phyloP scores from a whole-genome alignment of 768 basidiomycete species.

The Hysterangium stoloniferum region DNA sequence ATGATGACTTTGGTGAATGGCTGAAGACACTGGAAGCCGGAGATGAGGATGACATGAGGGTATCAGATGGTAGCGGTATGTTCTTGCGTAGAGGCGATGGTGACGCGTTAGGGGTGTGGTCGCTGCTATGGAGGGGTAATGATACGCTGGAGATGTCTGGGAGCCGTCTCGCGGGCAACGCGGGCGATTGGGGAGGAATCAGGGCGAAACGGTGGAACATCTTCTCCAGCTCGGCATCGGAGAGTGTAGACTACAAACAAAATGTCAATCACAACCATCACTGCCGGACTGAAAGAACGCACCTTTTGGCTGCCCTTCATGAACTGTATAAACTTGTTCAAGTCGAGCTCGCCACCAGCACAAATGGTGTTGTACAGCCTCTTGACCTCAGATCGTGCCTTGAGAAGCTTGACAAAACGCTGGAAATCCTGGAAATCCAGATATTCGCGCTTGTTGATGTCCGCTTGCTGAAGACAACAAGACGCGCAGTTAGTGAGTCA shows the following conservation, averaged over 20 bases:
- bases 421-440: conserved; percentile 79
- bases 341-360: conserved; percentile 29
- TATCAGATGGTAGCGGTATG: neutral
- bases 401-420: conserved; percentile 73
- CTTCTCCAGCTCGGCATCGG: conserved; percentile 23
- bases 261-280: no score
- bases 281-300: conserved; percentile 10
- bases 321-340: conserved; percentile 39
- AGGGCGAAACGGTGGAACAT: conserved; percentile 34
- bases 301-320: conserved; percentile 48
- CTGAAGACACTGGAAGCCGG: neutral
- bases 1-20: conserved; percentile 7
- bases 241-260: conserved; percentile 24
- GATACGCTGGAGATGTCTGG: conserved; percentile 16
- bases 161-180: neutral
- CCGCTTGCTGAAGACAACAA: conserved; percentile 45
- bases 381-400: conserved; percentile 78
- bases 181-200: conserved; percentile 10
- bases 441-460: conserved; percentile 43
- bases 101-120: conserved; percentile 16
- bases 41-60: neutral
- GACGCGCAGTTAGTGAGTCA: neutral
- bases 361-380: conserved; percentile 44
- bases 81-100: conserved; percentile 3
- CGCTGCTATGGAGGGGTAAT: neutral